Base-by-base conservation (phyloP, 257 asterid genomes). In the Jaltomata sinuosa region DNA sequence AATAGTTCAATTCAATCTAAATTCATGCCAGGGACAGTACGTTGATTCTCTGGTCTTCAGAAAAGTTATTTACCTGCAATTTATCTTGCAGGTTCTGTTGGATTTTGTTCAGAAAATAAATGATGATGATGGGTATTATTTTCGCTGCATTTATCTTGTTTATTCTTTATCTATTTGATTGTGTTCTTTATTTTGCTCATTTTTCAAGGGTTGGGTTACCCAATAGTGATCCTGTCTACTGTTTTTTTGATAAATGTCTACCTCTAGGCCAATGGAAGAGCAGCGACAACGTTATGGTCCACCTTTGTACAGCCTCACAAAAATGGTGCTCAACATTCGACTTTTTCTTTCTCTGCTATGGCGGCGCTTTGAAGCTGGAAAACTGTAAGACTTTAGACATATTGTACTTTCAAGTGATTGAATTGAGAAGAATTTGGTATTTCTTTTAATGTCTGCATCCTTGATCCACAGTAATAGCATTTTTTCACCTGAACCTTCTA, bases 211-310 rank as follows among this genome's bases (percentile, higher is more conserved):
- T 83, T 88, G 81, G 53, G 62, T 69, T 62, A 68, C 72, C 79
- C 81, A 83, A 38, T 87, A 82, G 84, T 85, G 74, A 84, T 82
- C 15, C 53, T 25, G 87, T 85, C 64, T 72, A 45, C 81, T 52
- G 85, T 87, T 38, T 89, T n/a, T 90, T 91, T 90, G 88, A 89
- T 78, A 57, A 59, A 74, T 72, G 82, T 87, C 89, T 83, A 67
- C 85, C 82, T 29, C 80, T 90, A 96, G 99, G 92, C 99, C 99
- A 84, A 96, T 96, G 99, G 99, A 96, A 91, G 99, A 96, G 94
- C 99, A 96, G 89, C 93, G 99, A 57, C 92, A 94, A 9, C 90
- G 98, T 83, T 96, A 96, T 90, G 99, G 99, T 65, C 98, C 99
- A 77, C 98, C 98, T 83, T 89, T 96, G 84, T 96, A 96, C 85